A percentile compares a stretch with the other conserved stretches of the same genome.
These are phyloP conservation scores for Termitomyces eurrhizus DNA, from an alignment of 768 basidiomycete genomes.

Conservation along the genomic window DNA sequence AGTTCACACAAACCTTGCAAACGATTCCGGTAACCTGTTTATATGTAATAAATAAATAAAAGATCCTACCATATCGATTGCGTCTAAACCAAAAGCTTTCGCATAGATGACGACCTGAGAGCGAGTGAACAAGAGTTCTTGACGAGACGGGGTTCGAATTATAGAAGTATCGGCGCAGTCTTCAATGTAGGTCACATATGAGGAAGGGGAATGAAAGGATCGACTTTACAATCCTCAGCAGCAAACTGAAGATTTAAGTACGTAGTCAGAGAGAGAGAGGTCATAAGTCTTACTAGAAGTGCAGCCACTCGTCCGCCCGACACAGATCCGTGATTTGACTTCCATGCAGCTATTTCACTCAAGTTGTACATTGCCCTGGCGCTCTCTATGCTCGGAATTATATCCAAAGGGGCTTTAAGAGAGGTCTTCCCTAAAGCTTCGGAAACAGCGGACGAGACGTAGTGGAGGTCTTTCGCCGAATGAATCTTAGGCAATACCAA, in stretches of 20 bases:
- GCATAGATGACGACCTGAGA: conserved; percentile 80
- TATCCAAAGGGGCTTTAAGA: conserved; percentile 36
- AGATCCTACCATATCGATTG: conserved; percentile 80
- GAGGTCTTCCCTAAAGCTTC: conserved; percentile 24
- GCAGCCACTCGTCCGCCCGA: conserved; percentile 56
- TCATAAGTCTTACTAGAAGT: conserved; percentile 50
- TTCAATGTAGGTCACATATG: conserved; percentile 25
- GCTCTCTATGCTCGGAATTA: conserved; percentile 86
- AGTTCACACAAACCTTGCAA: conserved; percentile 79
- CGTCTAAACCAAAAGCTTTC: conserved; percentile 77
- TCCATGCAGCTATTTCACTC: conserved; percentile 69
- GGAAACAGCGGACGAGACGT: conserved; percentile 49
- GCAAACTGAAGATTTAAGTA: conserved; percentile 62
- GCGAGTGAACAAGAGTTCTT: conserved; percentile 79
- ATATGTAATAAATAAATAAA: not conserved
- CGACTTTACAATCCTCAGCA: conserved; percentile 83
- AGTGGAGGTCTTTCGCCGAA: conserved; percentile 58
- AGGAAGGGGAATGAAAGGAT: conserved; percentile 1
- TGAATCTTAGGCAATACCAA: conserved; percentile 88
- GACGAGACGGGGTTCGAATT: conserved; percentile 66
- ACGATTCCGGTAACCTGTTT: not conserved
- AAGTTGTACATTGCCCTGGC: conserved; percentile 68
- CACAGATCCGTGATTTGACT: conserved; percentile 41
- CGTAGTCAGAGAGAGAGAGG: not conserved
- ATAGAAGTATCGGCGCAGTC: conserved; percentile 90